Evolutionary conservation across 23 red algal genomes (phyloP), one percentile per base, ranked within the genome.

Genomic region (Chondrus crispus): DNA sequence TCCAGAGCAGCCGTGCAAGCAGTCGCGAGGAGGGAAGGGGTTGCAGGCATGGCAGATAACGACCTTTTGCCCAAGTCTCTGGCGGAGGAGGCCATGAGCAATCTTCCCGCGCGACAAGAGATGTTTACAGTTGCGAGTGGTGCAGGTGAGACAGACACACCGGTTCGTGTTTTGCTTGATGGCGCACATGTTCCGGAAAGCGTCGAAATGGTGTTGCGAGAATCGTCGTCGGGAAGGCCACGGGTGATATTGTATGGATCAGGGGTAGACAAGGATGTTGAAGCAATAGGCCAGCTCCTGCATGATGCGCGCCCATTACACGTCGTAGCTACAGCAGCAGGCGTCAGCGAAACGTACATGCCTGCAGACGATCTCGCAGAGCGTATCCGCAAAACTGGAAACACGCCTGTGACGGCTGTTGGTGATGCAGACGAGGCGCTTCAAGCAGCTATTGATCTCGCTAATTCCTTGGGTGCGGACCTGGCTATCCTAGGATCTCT

Each of bases 121-220:
- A 52, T 42, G 38, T 96, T 96, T 60, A 42, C 12, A 2, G 33
- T 96, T 36, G 16, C 22, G 16, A 42, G 24, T 33, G 44, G 60
- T 28, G 53, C 47, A 37, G 58, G 58, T 40, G 40, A 18, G 36
- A 53, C 2, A 19, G 81, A 40, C 16, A 35, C 26, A 19, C 29
- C 55, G 14, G 70, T 99, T 38, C 14, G 48, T 13, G 85, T 96
- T 22, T 22, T 95, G 14, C 78, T 99, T 19, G 97, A 99, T 74
- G 97, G 94, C 18, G 97, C 94, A 19, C 97, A 99, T 68, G 87
- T 95, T 9, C 48, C 94, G 41, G 78, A 93, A 24, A 94, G 90
- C 40, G 93, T 94, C 0, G 45, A 42, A n/a, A 66, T 60, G 36
- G 81, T 91, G 10, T 49, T 93, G 51, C 24, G 16, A 4, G 71